phyloP scores from a whole-genome alignment of 441 rosid species.

The Gossypium gossypioides region DNA sequence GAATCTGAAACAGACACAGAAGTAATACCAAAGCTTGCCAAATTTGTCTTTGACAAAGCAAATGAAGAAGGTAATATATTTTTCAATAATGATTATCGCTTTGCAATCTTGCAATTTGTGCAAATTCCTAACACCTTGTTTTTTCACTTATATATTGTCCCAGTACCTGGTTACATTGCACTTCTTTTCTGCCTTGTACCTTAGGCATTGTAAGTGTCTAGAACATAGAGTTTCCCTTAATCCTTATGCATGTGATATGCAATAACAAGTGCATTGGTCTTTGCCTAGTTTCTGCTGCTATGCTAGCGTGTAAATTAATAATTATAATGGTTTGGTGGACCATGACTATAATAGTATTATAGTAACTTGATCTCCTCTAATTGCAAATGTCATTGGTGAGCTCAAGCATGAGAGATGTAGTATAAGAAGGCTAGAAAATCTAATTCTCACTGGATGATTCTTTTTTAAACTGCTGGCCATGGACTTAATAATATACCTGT shows the following conservation, averaged over 20 bases:
- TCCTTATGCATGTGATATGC: slow-evolving; percentile 3
- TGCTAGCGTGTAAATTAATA: background rate
- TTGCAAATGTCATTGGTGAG: background rate
- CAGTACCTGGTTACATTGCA: background rate
- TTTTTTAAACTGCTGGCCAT: background rate
- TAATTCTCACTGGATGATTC: background rate
- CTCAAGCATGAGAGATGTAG: background rate
- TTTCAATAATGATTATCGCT: background rate
- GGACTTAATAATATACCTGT: background rate
- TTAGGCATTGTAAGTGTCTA: background rate
- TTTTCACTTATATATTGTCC: background rate
- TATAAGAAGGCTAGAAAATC: background rate
- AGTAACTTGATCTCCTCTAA: background rate
- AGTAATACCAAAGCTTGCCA: slow-evolving; percentile 83
- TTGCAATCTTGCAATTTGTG: background rate
- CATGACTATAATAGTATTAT: background rate
- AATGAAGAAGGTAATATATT: slow-evolving; percentile 31
- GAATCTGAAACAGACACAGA: slow-evolving; percentile 82
- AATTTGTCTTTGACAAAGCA: slow-evolving; percentile 65
- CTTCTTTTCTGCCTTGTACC: background rate
- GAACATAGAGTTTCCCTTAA: background rate
- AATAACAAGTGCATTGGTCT: background rate
- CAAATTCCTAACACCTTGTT: background rate
- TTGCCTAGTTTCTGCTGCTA: background rate
- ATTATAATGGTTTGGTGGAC: background rate